phyloP scores from a whole-genome alignment of 345 rosid species.

The Camelina neglecta region DNA sequence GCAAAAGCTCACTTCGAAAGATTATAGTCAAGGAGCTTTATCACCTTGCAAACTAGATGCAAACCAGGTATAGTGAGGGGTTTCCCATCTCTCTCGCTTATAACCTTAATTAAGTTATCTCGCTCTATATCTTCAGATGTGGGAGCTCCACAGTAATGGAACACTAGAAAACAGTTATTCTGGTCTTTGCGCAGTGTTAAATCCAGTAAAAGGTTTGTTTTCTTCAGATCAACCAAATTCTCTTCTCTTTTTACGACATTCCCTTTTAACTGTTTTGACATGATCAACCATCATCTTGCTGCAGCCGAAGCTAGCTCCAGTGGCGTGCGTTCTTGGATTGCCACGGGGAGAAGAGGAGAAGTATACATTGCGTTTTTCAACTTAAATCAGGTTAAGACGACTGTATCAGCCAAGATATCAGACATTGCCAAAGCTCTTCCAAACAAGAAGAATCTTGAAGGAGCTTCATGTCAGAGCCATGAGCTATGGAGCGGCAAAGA shows the following conservation, averaged over 20 bases:
- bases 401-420: slow-evolving; percentile 60
- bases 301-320: slow-evolving; percentile 39
- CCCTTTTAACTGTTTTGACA: not conserved
- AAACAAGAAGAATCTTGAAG: slow-evolving; percentile 41
- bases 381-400: slow-evolving; percentile 52
- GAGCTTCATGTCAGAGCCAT: slow-evolving; percentile 50
- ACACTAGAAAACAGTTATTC: slow-evolving; percentile 73
- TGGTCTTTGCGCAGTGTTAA: slow-evolving; percentile 77
- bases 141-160: slow-evolving; percentile 73
- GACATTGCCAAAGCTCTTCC: slow-evolving; percentile 62
- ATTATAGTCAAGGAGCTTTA: slow-evolving; percentile 58
- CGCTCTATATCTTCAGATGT: slow-evolving; percentile 56
- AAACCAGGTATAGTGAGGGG: slow-evolving; percentile 64
- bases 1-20: slow-evolving; percentile 69
- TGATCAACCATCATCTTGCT: slow-evolving; percentile 25
- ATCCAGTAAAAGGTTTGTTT: slow-evolving; percentile 62
- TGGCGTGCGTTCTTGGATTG: slow-evolving; percentile 85
- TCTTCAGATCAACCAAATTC: not conserved
- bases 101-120: not conserved
- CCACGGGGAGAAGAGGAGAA: slow-evolving; percentile 76
- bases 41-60: slow-evolving; percentile 73
- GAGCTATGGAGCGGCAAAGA: slow-evolving; percentile 73
- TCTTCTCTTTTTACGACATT: not conserved
- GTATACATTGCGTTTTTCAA: slow-evolving; percentile 69
- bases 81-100: not conserved